Conservation (phyloP, 306 rosid genomes). For the Fragaria ananassa region DNA sequence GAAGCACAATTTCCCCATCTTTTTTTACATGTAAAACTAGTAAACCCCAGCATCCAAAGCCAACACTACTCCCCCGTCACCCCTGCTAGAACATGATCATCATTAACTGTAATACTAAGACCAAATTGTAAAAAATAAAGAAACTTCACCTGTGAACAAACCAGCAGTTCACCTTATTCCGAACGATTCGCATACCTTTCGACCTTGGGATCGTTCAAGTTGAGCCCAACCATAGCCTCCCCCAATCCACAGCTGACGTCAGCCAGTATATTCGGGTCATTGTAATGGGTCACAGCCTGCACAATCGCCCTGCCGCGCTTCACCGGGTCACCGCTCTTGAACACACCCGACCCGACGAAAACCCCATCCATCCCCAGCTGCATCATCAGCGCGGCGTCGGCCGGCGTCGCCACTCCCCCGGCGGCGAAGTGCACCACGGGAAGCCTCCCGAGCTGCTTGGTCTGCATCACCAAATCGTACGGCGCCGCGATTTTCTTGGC, state of each 20-base stretch:
- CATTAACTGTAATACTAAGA: neutral
- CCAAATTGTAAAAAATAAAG: neutral
- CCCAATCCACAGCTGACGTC: constrained; percentile 89
- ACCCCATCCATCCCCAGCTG: constrained; percentile 89
- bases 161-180: constrained; percentile 28
- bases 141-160: neutral
- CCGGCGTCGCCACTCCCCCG: constrained; percentile 90
- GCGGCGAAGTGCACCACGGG: constrained; percentile 92
- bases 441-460: constrained; percentile 81
- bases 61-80: neutral
- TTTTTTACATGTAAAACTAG: constrained; percentile 9
- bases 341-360: constrained; percentile 84
- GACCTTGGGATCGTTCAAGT: constrained; percentile 62
- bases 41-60: neutral
- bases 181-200: constrained; percentile 80
- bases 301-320: constrained; percentile 85
- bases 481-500: constrained; percentile 83
- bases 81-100: neutral
- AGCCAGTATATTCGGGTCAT: constrained; percentile 68
- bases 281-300: constrained; percentile 85
- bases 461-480: constrained; percentile 82
- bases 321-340: constrained; percentile 91
- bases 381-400: constrained; percentile 93
- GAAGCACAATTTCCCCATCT: neutral
- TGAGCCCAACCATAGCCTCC: constrained; percentile 88